phyloP scores from a whole-genome alignment of 768 basidiomycete species.

The Agrocybe pediades region DNA sequence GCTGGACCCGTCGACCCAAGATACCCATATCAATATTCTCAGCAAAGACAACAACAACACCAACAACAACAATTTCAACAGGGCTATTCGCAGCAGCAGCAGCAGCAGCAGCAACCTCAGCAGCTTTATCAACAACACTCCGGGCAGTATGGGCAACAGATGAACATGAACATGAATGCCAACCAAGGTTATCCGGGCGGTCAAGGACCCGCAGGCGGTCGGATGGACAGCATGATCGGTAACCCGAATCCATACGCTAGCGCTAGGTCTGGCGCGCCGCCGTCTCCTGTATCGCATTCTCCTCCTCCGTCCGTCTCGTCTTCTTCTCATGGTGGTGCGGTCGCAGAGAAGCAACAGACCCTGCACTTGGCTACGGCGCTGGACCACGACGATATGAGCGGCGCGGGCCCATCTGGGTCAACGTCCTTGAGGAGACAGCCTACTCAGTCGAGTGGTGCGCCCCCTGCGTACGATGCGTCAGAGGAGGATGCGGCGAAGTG shows the following conservation, averaged over 20 bases:
- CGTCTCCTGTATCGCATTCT: slow-evolving; percentile 2
- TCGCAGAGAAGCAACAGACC: slow-evolving; percentile 1
- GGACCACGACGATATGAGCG: neutral
- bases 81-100: slow-evolving; percentile 13
- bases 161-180: neutral
- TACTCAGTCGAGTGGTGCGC: slow-evolving; percentile 18
- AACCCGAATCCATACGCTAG: slow-evolving; percentile 13
- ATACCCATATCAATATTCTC: slow-evolving; percentile 8
- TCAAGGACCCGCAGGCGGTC: neutral
- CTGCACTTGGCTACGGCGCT: slow-evolving; percentile 4
- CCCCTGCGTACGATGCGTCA: slow-evolving; percentile 25
- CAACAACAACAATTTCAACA: slow-evolving; percentile 17
- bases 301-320: slow-evolving; percentile 2
- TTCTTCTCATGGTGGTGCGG: neutral
- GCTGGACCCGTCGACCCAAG: slow-evolving; percentile 14
- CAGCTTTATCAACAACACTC: slow-evolving; percentile 6
- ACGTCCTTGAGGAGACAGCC: slow-evolving; percentile 14
- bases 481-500: slow-evolving; percentile 16
- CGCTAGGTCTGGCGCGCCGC: neutral
- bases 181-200: slow-evolving; percentile 1
- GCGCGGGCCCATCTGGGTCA: neutral
- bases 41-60: slow-evolving; percentile 7
- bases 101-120: slow-evolving; percentile 8
- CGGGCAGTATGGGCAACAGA: slow-evolving; percentile 5
- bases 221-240: slow-evolving; percentile 5